Percentiles rank a stretch among this genome's conserved stretches.
phyloP scores from a whole-genome alignment of 768 basidiomycete species.

The Clitopilus passeckerianus region DNA sequence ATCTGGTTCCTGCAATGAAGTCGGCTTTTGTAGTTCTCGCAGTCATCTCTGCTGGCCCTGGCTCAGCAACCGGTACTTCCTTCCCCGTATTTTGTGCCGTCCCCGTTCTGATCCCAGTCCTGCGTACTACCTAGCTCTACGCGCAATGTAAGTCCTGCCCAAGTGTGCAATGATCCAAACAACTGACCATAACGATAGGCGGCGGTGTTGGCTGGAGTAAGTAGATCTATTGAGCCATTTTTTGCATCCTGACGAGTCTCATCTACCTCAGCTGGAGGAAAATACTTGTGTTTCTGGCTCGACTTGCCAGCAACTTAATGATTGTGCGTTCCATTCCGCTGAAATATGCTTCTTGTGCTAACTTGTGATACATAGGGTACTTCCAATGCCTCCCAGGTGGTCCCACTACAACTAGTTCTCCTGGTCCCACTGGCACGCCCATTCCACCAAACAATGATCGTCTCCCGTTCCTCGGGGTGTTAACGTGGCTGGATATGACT shows the following conservation, averaged over 20 bases:
- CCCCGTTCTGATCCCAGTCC: background rate
- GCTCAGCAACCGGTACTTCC: slow-evolving; percentile 18
- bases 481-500: slow-evolving; percentile 45
- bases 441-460: slow-evolving; percentile 8
- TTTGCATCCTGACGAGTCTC: background rate
- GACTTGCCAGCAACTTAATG: slow-evolving; percentile 25
- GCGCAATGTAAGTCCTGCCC: slow-evolving; percentile 16
- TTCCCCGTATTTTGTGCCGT: background rate
- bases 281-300: slow-evolving; percentile 29
- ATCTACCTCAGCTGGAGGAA: slow-evolving; percentile 20
- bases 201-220: slow-evolving; percentile 20
- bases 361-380: slow-evolving; percentile 19
- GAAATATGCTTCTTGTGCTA: background rate
- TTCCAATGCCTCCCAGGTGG: slow-evolving; percentile 26
- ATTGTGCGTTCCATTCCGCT: slow-evolving; percentile 14
- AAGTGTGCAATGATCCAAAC: too few relatives aligned
- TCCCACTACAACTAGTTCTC: slow-evolving; percentile 12
- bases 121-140: slow-evolving; percentile 4
- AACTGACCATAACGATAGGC: slow-evolving; percentile 9
- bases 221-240: background rate
- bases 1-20: slow-evolving; percentile 7
- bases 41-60: slow-evolving; percentile 7
- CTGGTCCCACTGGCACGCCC: slow-evolving; percentile 11
- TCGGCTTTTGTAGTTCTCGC: slow-evolving; percentile 10
- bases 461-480: slow-evolving; percentile 41